Evolutionary conservation across 257 asterid genomes (phyloP).

Genomic region (Nicotiana knightiana): DNA sequence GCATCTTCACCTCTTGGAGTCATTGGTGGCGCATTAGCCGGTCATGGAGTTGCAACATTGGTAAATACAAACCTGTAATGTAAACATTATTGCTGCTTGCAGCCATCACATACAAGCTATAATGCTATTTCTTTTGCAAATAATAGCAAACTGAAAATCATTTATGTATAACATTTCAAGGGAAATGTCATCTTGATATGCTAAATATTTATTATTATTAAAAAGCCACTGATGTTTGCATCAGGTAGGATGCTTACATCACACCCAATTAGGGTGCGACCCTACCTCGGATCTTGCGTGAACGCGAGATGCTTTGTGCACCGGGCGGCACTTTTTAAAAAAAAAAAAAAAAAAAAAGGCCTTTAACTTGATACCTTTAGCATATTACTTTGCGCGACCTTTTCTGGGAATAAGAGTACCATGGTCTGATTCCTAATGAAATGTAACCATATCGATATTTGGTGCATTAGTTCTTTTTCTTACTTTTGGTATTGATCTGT

Average conservation of each 20-base stretch:
- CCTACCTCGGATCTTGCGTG: too few relatives aligned
- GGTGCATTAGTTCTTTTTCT: background rate
- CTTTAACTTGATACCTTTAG: background rate
- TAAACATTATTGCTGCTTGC: background rate
- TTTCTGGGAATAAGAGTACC: background rate
- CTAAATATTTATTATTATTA: background rate
- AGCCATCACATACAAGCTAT: background rate
- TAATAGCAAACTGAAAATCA: background rate
- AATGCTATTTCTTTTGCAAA: background rate
- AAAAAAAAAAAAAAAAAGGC: background rate
- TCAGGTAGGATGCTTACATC: too few relatives aligned
- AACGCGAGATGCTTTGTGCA: too few relatives aligned
- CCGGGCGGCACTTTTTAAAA: too few relatives aligned
- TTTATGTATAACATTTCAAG: background rate
- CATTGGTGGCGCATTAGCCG: constrained; percentile 94
- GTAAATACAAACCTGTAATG: constrained; percentile 26
- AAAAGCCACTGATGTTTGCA: too few relatives aligned
- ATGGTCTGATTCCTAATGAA: background rate
- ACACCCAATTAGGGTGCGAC: too few relatives aligned
- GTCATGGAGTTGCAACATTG: constrained; percentile 88
- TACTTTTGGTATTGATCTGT: background rate
- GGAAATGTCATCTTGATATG: background rate
- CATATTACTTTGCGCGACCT: background rate
- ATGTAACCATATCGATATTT: background rate
- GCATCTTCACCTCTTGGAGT: constrained; percentile 99